Percentiles rank a stretch among this genome's conserved stretches.
Evolutionary conservation across 768 basidiomycete genomes (phyloP).

Genomic region (Tricholoma furcatifolium): DNA sequence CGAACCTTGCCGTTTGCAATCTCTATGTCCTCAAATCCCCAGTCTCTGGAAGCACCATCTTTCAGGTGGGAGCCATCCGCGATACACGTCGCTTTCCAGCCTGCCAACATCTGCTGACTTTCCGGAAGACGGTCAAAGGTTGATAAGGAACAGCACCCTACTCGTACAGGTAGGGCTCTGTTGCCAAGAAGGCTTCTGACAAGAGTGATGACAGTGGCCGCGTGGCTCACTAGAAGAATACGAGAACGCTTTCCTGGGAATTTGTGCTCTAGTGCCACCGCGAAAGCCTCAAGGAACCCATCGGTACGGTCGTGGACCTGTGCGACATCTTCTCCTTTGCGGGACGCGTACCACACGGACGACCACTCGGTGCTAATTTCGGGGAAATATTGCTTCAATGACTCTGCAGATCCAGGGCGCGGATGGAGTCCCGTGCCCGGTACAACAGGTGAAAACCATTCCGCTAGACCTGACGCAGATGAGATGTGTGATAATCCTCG

Average conservation of each 20-base stretch:
- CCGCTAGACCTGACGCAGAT: constrained; percentile 51
- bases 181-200: constrained; percentile 57
- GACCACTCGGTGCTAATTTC: constrained; percentile 65
- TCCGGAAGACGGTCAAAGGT: constrained; percentile 42
- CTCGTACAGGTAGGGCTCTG: constrained; percentile 49
- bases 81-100: constrained; percentile 46
- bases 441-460: constrained; percentile 77
- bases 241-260: constrained; percentile 42
- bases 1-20: constrained; percentile 59
- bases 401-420: constrained; percentile 57
- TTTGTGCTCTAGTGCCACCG: constrained; percentile 47
- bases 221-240: constrained; percentile 70
- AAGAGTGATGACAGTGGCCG: constrained; percentile 71
- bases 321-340: constrained; percentile 68
- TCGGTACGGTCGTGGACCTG: constrained; percentile 61
- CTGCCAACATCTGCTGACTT: constrained; percentile 29
- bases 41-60: constrained; percentile 62
- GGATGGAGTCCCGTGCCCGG: constrained; percentile 75
- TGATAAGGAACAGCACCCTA: constrained; percentile 77
- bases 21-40: constrained; percentile 79
- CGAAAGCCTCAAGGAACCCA: constrained; percentile 49
- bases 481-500: background rate
- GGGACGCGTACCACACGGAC: constrained; percentile 66
- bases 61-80: constrained; percentile 60
- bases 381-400: constrained; percentile 54